Conservation (phyloP, 257 asterid species). For the Vinca minor region DNA sequence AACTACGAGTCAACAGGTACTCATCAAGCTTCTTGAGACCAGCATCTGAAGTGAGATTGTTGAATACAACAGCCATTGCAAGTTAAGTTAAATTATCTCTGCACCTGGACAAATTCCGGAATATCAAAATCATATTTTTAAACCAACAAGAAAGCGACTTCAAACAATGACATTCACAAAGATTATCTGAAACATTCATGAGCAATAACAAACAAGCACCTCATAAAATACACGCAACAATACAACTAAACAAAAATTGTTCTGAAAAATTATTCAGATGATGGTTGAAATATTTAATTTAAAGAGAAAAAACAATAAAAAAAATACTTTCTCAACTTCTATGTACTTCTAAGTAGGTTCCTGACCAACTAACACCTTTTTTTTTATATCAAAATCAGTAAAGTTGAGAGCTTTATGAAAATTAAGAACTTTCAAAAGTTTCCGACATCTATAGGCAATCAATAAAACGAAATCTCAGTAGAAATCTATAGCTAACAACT, state of each 20-base stretch:
- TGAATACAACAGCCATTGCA: conserved; percentile 58
- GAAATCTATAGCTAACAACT: neutral
- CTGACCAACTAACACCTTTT: no score
- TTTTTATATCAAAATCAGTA: no score
- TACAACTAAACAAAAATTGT: no score
- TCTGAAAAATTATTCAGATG: no score
- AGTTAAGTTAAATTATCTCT: neutral
- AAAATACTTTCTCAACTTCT: no score
- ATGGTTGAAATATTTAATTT: no score
- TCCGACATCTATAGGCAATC: neutral
- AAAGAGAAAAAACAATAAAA: no score
- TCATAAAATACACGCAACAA: neutral
- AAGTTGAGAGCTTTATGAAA: no score
- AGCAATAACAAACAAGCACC: neutral
- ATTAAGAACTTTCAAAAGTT: neutral
- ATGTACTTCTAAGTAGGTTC: no score
- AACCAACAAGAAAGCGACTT: neutral
- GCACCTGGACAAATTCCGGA: neutral
- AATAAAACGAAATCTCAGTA: neutral
- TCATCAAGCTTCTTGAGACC: conserved; percentile 90
- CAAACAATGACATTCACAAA: no score
- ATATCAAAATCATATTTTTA: neutral
- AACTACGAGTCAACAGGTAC: conserved; percentile 73
- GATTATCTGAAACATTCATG: neutral
- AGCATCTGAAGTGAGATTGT: conserved; percentile 40